Evolutionary conservation across 2,329 filamentous ascomycete genomes (phyloP).

Genomic region (Paramyrothecium sp.): DNA sequence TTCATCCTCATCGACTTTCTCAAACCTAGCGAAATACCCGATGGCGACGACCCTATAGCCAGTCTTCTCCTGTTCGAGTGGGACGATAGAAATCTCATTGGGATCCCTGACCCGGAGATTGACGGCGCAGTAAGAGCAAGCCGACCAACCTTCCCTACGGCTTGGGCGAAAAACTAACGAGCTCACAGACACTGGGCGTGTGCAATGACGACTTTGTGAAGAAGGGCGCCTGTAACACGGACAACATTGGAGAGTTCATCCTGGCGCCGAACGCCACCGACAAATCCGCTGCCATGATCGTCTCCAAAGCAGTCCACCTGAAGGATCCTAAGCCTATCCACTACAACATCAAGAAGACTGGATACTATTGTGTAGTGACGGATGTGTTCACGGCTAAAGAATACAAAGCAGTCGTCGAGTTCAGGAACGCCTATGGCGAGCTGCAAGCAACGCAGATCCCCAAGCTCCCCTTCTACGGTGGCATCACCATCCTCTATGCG

Average conservation of each 20-base stretch:
- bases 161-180: constrained; percentile 24
- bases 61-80: constrained; percentile 94
- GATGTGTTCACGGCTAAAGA: constrained; percentile 65
- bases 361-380: constrained; percentile 92
- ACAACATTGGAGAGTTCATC: constrained; percentile 83
- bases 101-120: constrained; percentile 58
- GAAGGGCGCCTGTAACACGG: constrained; percentile 68
- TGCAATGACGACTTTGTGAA: constrained; percentile 73
- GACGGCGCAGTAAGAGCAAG: constrained; percentile 47
- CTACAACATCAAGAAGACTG: constrained; percentile 84
- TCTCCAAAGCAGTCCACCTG: constrained; percentile 79
- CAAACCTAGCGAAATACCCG: constrained; percentile 49
- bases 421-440: constrained; percentile 95
- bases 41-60: constrained; percentile 67
- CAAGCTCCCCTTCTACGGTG: constrained; percentile 96
- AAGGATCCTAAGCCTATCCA: constrained; percentile 73
- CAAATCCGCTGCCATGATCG: constrained; percentile 67
- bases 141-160: constrained; percentile 37
- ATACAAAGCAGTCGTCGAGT: constrained; percentile 82
- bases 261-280: constrained; percentile 73
- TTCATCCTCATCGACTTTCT: constrained; percentile 85
- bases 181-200: constrained; percentile 48
- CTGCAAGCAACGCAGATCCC: constrained; percentile 93
- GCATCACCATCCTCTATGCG: constrained; percentile 89
- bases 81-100: constrained; percentile 79